Evolutionary conservation across 306 rosid genomes (phyloP), one percentile per base, ranked within the genome.

Genomic region (Carpinus viminea): DNA sequence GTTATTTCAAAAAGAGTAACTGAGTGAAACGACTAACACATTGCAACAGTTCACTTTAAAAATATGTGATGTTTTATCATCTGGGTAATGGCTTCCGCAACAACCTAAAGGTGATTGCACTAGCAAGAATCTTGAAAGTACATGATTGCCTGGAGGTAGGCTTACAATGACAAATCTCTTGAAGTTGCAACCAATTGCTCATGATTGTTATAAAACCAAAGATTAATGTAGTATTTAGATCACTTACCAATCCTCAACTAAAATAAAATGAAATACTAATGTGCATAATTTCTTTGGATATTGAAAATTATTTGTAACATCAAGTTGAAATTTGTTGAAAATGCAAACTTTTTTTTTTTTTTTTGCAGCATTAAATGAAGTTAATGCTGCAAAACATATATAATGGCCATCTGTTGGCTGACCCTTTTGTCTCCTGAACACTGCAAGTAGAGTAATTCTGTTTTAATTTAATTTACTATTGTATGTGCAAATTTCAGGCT

Each of bases 401-500:
- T 72, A 70, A 65, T 64, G 54, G 68, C 66, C 74, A 47, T 24
- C 47, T 72, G 57, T 59, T 68, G 52, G 59, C 36, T 70, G 43
- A 55, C 13, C 51, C 8, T 47, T 36, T 48, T 55, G 11, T 41
- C 38, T 65, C 46, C 12, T 52, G 21, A 13, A 73, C 41, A 48
- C 57, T 16, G 7, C 24, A 6, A 53, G 34, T 26, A 43, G 43
- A 20, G 16, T 38, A 4, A 4, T 4, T 16, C 64, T 28, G 17
- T 34, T 53, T 47, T 15, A 53, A 56, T 55, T 65, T 5, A 31
- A 12, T 64, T 75, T 59, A 10, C 74, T 12, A 21, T 78, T 31
- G n/a, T 74, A 9, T 53, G 36, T 68, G 70, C 66, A 71, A 62
- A 74, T 72, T 76, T 76, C 85, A 92, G 97, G 97, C 97, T 28